phyloP scores from a whole-genome alignment of 208 protist species.

The Leishmania mexicana region DNA sequence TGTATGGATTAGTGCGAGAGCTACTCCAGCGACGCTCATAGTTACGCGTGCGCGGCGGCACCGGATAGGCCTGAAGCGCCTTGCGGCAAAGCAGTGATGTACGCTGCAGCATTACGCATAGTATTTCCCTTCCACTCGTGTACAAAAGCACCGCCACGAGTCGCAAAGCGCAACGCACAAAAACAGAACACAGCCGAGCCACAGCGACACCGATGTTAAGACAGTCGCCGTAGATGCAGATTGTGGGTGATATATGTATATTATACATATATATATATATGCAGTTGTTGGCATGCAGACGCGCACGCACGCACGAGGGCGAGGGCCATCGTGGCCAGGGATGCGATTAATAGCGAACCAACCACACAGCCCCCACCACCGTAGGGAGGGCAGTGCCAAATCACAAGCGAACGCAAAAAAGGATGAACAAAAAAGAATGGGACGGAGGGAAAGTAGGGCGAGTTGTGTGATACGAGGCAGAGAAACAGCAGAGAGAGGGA shows the following conservation, averaged over 20 bases:
- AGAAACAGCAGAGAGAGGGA: not conserved
- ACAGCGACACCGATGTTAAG: not conserved
- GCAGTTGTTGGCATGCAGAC: not conserved
- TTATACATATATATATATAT: too few species aligned
- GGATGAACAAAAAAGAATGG: not conserved
- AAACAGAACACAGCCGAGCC: not conserved
- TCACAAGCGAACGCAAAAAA: not conserved
- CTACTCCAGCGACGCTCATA: slow-evolving; percentile 77
- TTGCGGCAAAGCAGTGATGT: slow-evolving; percentile 56
- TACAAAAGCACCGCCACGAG: not conserved
- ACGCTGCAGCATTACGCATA: slow-evolving; percentile 45
- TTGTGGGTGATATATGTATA: not conserved
- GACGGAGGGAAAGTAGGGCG: not conserved
- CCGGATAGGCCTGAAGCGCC: slow-evolving; percentile 77
- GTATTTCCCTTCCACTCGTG: not conserved
- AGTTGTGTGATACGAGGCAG: not conserved
- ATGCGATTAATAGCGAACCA: not conserved
- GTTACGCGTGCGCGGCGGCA: slow-evolving; percentile 69
- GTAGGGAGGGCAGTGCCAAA: not conserved
- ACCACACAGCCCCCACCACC: not conserved
- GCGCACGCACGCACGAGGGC: not conserved
- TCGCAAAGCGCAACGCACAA: not conserved
- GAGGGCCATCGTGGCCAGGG: not conserved
- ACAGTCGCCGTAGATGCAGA: not conserved
- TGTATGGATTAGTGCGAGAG: slow-evolving; percentile 86